A percentile compares a stretch with the other conserved stretches of the same genome.
Evolutionary conservation across 2,329 filamentous ascomycete species (phyloP).

Genomic region (Fusarium nodosum): DNA sequence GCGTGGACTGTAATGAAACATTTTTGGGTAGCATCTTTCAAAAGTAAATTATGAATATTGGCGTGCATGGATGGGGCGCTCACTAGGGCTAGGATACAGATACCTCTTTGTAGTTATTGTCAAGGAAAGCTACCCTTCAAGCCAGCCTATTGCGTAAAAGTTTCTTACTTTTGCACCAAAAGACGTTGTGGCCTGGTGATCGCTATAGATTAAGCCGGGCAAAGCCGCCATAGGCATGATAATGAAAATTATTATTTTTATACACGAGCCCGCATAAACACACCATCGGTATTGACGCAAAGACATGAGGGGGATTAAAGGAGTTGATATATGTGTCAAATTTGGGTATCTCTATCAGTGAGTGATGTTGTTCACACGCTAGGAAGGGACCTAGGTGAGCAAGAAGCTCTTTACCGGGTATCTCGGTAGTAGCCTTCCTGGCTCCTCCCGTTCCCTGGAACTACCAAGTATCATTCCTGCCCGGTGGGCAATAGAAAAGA

Average conservation of each 20-base stretch:
- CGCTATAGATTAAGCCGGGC: conserved; percentile 9
- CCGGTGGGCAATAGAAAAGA: no score
- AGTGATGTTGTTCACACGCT: no score
- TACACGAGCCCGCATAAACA: background rate
- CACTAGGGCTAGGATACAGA: background rate
- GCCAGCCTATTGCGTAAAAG: background rate
- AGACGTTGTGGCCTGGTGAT: background rate
- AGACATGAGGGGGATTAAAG: background rate
- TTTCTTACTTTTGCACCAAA: background rate
- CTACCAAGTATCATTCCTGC: no score
- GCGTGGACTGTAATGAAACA: background rate
- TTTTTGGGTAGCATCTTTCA: background rate
- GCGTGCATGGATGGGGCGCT: background rate
- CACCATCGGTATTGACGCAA: background rate
- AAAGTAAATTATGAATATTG: background rate
- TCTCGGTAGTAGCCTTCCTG: conserved; percentile 9
- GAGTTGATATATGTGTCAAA: background rate
- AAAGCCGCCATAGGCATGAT: conserved; percentile 6
- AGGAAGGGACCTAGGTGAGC: background rate
- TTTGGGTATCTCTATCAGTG: no score
- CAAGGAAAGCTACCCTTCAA: background rate
- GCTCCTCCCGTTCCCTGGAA: background rate
- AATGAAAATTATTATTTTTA: background rate
- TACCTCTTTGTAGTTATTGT: background rate
- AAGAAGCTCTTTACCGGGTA: conserved; percentile 1